These are phyloP conservation scores for Calycina herbarum DNA, from an alignment of 2,329 filamentous ascomycete genomes.

Conservation along the genomic window DNA sequence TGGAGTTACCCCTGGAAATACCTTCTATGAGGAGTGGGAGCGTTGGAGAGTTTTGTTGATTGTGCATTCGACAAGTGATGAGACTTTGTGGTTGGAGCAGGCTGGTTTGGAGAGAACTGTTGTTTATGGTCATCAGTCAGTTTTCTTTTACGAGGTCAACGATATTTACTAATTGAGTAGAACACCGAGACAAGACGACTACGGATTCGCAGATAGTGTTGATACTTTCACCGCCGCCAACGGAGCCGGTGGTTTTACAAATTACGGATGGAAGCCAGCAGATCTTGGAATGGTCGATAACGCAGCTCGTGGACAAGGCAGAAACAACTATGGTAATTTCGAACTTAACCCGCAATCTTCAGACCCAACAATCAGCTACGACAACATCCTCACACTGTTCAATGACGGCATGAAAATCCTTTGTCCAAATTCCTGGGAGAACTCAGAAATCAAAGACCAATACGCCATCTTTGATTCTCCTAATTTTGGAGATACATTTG, in stretches of 20 bases:
- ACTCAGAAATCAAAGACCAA: slow-evolving; percentile 18
- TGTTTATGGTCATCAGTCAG: slow-evolving; percentile 22
- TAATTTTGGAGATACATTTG: slow-evolving; percentile 20
- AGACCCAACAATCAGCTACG: slow-evolving; percentile 14
- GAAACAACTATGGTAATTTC: slow-evolving; percentile 22
- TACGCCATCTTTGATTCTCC: slow-evolving; percentile 23
- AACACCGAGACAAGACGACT: slow-evolving; percentile 21
- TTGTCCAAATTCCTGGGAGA: slow-evolving; percentile 25
- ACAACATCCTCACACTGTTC: slow-evolving; percentile 15
- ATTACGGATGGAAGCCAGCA: slow-evolving; percentile 20
- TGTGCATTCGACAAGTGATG: slow-evolving; percentile 19
- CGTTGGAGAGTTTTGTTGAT: slow-evolving; percentile 21
- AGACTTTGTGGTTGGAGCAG: slow-evolving; percentile 21
- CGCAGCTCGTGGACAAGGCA: slow-evolving; percentile 15
- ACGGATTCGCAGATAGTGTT: slow-evolving; percentile 18
- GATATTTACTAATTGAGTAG: neutral
- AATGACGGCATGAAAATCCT: slow-evolving; percentile 23
- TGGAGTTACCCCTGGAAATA: slow-evolving; percentile 17
- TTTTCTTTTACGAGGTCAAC: neutral
- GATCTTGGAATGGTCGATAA: slow-evolving; percentile 17
- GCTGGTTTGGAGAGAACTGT: slow-evolving; percentile 19
- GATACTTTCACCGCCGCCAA: slow-evolving; percentile 22
- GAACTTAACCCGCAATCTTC: slow-evolving; percentile 21
- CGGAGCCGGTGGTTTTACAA: slow-evolving; percentile 20
- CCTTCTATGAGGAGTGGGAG: slow-evolving; percentile 23